Conservation (phyloP, 1,284 basidiomycete species). For the Gomphus bonarii region DNA sequence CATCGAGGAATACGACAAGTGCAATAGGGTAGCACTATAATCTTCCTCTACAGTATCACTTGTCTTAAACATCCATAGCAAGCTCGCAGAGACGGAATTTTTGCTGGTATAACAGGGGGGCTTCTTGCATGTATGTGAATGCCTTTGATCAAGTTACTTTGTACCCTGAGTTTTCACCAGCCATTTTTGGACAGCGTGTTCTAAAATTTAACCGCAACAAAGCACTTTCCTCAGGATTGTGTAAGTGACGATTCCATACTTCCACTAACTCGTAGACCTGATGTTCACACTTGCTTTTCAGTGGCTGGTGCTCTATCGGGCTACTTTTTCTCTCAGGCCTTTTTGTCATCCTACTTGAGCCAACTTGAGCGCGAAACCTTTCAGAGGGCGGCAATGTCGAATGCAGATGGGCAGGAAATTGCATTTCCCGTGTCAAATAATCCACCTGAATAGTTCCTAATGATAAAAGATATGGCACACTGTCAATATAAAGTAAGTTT, state of each 20-base stretch:
- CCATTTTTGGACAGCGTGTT: slow-evolving; percentile 2
- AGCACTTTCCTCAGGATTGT: neutral
- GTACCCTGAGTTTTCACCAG: neutral
- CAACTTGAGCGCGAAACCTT: neutral
- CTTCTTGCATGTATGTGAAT: slow-evolving; percentile 8
- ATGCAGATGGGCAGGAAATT: neutral
- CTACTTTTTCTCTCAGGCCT: slow-evolving; percentile 10
- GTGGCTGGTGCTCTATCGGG: slow-evolving; percentile 9
- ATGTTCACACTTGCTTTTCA: neutral
- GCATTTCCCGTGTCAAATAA: neutral
- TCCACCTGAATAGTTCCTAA: neutral
- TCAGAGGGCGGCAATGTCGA: neutral
- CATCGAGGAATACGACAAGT: slow-evolving; percentile 5
- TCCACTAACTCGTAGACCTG: neutral
- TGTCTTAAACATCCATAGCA: neutral
- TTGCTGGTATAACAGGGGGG: slow-evolving; percentile 8
- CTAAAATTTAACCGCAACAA: slow-evolving; percentile 7
- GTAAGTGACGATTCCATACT: neutral
- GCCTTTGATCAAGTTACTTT: neutral
- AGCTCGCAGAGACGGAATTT: slow-evolving; percentile 9
- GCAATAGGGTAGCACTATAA: slow-evolving; percentile 5
- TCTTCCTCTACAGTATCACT: neutral
- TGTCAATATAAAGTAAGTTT: neutral
- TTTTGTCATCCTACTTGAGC: slow-evolving; percentile 5
- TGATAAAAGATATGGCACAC: neutral